Conservation (phyloP, 768 basidiomycete species). For the Plicaturopsis crispa region DNA sequence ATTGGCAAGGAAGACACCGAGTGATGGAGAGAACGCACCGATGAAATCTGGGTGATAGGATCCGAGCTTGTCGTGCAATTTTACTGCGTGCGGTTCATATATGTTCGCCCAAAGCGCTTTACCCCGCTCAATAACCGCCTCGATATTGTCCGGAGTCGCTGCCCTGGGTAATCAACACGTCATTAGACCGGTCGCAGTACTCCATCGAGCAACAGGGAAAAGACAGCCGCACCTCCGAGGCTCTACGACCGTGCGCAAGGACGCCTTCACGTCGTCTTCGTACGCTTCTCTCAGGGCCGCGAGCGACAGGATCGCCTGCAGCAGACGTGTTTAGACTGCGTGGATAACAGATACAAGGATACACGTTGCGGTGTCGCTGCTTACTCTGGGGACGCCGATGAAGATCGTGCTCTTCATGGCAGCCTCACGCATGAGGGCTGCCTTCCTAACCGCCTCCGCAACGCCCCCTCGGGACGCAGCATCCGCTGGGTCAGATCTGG, state of each 20-base stretch:
- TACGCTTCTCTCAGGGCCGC: constrained; percentile 68
- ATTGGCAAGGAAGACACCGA: constrained; percentile 25
- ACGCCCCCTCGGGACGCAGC: constrained; percentile 33
- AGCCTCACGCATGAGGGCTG: constrained; percentile 83
- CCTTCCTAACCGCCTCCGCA: constrained; percentile 57
- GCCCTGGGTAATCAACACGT: constrained; percentile 31
- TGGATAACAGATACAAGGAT: too few relatives aligned
- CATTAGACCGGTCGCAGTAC: not conserved
- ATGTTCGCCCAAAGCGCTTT: constrained; percentile 76
- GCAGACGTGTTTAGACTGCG: not conserved
- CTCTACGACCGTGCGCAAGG: constrained; percentile 57
- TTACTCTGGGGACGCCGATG: constrained; percentile 78
- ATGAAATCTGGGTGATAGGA: constrained; percentile 93
- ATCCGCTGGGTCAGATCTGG: constrained; percentile 35
- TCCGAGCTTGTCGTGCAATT: constrained; percentile 81
- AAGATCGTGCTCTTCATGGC: constrained; percentile 88
- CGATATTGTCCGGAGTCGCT: constrained; percentile 55
- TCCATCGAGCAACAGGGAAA: constrained; percentile 7
- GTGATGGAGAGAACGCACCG: constrained; percentile 47
- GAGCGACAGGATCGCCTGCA: constrained; percentile 76
- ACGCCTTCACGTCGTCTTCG: constrained; percentile 73
- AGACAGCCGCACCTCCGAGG: constrained; percentile 51
- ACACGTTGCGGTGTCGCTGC: too few relatives aligned
- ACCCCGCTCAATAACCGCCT: constrained; percentile 63
- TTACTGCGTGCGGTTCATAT: constrained; percentile 84